Base-by-base conservation (phyloP, 2,329 filamentous ascomycete genomes). In the Emergomyces pasteurianus region DNA sequence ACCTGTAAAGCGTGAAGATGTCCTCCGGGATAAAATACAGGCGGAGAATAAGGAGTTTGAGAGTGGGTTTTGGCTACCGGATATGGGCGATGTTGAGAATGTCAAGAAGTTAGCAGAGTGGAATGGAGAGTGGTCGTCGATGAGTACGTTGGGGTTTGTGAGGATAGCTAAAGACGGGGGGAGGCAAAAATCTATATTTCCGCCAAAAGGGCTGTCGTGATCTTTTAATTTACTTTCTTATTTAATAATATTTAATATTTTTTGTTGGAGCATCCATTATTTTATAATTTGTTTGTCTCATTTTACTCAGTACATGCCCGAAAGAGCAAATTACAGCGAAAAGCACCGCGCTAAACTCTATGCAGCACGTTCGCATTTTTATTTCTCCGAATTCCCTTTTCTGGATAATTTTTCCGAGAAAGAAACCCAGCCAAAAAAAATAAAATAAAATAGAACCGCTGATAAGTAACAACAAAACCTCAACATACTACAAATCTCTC, bases 61-160 rank as follows among this genome's bases (percentile, higher is more conserved):
- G 64, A 85, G 85, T 59, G 94, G 94, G 0, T 95, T 96, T 70
- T 88, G 73, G 74, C 74, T 95, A 47, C 92, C 92, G 0, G 89
- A 96, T 70, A 77, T 96, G 59, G 82, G 84, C 60, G 81, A 85
- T 49, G 78, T 81, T 47, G 81, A 86, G 55, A 90, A 86, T 66
- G 75, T 89, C 58, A 75, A 80, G 61, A 80, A 83, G 65, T 74
- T 97, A 47, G 81, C 84, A 64, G 79, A 80, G 26, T 97, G 91
- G 90, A 88, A 90, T 65, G 88, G 89, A 3, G 83, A 88, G 31
- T 97, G 92, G 92, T 81, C 88, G 9, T 87, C 87, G 67, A 80
- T 96, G 64, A 84, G 86, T 40, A 86, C 82, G 9, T 73, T 96
- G 66, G 84, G 86, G 62, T 97, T 92, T 81, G 80, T 90, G 63